These are phyloP conservation scores for Lepidium didymum DNA, from an alignment of 345 rosid species.

Conservation along the genomic window DNA sequence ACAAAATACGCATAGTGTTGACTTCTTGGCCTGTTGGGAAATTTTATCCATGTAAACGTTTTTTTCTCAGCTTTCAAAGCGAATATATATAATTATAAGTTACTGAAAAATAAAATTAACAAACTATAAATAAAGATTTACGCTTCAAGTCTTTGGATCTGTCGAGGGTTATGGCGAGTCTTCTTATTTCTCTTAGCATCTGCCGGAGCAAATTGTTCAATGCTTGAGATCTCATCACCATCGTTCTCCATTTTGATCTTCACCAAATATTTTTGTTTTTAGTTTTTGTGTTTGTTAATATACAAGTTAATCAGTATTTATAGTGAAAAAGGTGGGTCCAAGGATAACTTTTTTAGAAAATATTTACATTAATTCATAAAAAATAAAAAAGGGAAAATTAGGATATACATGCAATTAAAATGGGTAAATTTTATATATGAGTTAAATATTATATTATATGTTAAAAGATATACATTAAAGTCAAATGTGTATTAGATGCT, in stretches of 20 bases:
- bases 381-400: background rate
- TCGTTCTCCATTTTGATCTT: slow-evolving; percentile 7
- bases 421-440: background rate
- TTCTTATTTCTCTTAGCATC: slow-evolving; percentile 20
- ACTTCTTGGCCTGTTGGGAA: no score
- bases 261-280: background rate
- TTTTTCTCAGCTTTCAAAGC: no score
- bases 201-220: slow-evolving; percentile 28
- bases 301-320: background rate
- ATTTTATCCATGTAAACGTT: no score
- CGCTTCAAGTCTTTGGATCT: slow-evolving; percentile 53
- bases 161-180: slow-evolving; percentile 47
- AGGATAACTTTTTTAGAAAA: background rate
- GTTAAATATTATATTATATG: background rate
- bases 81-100: no score
- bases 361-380: background rate
- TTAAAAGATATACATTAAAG: background rate
- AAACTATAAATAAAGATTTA: background rate
- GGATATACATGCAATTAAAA: background rate
- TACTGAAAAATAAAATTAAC: no score
- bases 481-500: background rate
- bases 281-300: background rate
- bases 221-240: slow-evolving; percentile 29
- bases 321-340: background rate
- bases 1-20: no score